Evolutionary conservation across 208 protist species (phyloP).

Genomic region (Tritrichomonas musculus): DNA sequence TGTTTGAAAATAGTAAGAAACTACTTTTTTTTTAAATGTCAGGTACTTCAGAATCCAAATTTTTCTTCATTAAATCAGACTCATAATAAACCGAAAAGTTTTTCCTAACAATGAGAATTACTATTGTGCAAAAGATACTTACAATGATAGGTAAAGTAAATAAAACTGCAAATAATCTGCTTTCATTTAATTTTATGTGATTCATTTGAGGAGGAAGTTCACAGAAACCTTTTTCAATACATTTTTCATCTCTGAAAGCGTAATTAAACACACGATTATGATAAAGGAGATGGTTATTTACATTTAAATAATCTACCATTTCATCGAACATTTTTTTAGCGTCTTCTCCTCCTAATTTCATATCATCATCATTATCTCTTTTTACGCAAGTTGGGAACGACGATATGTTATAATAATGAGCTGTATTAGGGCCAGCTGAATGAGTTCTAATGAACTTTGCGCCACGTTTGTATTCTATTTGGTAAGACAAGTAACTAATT

Average conservation of each 20-base stretch:
- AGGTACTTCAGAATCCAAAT: neutral
- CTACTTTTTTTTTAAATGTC: neutral
- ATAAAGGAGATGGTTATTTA: neutral
- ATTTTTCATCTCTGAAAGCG: neutral
- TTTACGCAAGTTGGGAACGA: neutral
- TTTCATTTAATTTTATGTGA: neutral
- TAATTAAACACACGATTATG: conserved; percentile 2
- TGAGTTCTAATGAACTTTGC: neutral
- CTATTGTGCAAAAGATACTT: neutral
- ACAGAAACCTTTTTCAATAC: neutral
- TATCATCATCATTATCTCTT: too few species aligned
- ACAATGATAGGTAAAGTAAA: neutral
- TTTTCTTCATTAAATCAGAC: neutral
- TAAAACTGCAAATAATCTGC: neutral
- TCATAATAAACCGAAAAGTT: neutral
- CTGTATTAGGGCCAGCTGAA: neutral
- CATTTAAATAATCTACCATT: neutral
- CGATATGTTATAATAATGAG: neutral
- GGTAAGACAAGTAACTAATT: neutral
- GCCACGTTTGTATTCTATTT: neutral
- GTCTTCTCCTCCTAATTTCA: neutral
- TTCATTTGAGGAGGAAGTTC: neutral
- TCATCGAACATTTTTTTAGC: neutral
- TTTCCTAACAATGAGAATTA: neutral
- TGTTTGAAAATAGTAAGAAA: neutral